Evolutionary conservation across 176 grass and related monocot genomes (phyloP), one percentile per base, ranked within the genome.

Genomic region (Triticum timopheevii): DNA sequence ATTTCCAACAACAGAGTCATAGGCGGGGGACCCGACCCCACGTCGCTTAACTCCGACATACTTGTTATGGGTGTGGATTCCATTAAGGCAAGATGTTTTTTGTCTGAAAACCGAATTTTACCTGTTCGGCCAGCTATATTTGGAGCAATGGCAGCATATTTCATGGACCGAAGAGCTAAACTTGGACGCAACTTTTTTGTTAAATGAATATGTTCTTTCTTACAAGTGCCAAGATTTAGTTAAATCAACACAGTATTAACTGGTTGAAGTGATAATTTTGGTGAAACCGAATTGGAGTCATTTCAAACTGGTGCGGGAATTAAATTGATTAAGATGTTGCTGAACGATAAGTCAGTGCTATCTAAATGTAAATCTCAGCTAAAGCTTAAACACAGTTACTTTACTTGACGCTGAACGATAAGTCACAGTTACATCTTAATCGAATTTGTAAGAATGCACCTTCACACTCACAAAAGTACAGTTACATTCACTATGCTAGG

Each of bases 211-310:
- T 80, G 89, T 85, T 89, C 68, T 62, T 44, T 44, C 9, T 73
- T 44, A 73, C 42, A 28, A 89, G 79, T 73, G 77, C 62, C 78
- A 77, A 84, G 83, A 75, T 89, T 92, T 92, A 92, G 85, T 87
- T 84, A 88, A 88, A 90, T 77, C 65, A 87, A 86, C 88, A 45
- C 82, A 69, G 61, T 90, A 91, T 82, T 90, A 88, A 93, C 83
- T 42, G 89, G 88, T 77, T 65, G 19, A 93, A 83, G 79, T 89
- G 86, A 89, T 89, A 81, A 95, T 94, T 95, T 90, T 98, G 86
- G 82, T 98, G 86, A 79, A 95, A 93, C 93, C 94, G 92, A 91
- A 94, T 89, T 79, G 86, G 96, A 95, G 85, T 90, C 90, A 31
- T 82, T 81, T 82, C 93, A 89, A 94, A 77, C 67, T 85, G 94